Evolutionary conservation across 2,329 filamentous ascomycete genomes (phyloP).

Genomic region (Colletotrichum lindemuthianum): DNA sequence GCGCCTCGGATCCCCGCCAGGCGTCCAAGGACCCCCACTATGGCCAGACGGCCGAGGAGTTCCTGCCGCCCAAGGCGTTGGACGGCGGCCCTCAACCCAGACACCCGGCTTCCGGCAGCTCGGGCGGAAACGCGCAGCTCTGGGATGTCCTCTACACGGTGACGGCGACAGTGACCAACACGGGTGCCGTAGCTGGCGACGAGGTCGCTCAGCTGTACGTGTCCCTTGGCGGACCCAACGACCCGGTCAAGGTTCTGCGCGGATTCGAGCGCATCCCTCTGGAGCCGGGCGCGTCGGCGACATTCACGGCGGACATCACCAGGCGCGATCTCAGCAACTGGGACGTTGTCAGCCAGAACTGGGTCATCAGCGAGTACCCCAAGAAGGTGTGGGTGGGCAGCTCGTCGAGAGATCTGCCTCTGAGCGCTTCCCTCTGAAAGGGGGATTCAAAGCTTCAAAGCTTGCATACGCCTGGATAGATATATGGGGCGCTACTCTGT

Average conservation of each 20-base stretch:
- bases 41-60: conserved; percentile 65
- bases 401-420: conserved; percentile 64
- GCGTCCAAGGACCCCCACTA: conserved; percentile 70
- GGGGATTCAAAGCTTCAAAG: not conserved
- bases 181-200: conserved; percentile 70
- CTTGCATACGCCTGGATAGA: not conserved
- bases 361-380: conserved; percentile 68
- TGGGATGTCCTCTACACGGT: conserved; percentile 77
- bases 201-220: conserved; percentile 84
- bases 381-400: conserved; percentile 67
- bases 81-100: conserved; percentile 67
- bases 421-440: conserved; percentile 46
- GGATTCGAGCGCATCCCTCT: conserved; percentile 84
- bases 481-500: conserved; percentile 15
- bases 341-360: conserved; percentile 84
- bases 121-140: conserved; percentile 72
- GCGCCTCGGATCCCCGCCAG: conserved; percentile 64
- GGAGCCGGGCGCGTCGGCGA: conserved; percentile 71
- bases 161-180: conserved; percentile 77
- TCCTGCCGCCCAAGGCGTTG: conserved; percentile 67
- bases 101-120: conserved; percentile 59
- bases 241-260: conserved; percentile 75
- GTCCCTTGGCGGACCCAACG: conserved; percentile 79
- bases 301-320: conserved; percentile 76
- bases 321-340: conserved; percentile 89